These are phyloP conservation scores for Penicillium italicum DNA, from an alignment of 2,329 filamentous ascomycete species.

Conservation along the genomic window DNA sequence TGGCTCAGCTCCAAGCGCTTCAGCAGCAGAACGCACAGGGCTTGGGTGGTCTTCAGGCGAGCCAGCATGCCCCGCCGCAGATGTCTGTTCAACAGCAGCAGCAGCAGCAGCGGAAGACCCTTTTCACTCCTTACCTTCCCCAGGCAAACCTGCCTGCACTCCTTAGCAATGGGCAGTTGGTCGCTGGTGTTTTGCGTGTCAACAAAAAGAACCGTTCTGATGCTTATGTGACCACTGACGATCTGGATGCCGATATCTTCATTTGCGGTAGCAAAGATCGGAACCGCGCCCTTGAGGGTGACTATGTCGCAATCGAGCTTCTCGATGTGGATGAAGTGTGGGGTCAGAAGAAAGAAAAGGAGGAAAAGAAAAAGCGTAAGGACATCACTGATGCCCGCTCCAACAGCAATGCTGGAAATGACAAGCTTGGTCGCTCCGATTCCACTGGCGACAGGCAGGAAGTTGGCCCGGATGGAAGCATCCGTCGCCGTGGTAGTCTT, in stretches of 20 bases:
- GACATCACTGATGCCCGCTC: slow-evolving; percentile 90
- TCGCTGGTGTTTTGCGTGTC: slow-evolving; percentile 92
- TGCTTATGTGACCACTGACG: slow-evolving; percentile 91
- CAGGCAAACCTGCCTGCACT: slow-evolving; percentile 90
- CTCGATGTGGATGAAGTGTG: slow-evolving; percentile 98
- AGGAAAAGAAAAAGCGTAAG: slow-evolving; percentile 99
- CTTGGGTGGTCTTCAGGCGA: slow-evolving; percentile 63
- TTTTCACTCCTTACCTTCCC: slow-evolving; percentile 96
- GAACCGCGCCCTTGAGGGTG: slow-evolving; percentile 92
- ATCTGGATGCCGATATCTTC: slow-evolving; percentile 97
- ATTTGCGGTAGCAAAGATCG: slow-evolving; percentile 99
- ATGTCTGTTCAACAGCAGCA: slow-evolving; percentile 60
- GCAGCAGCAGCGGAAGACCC: slow-evolving; percentile 92
- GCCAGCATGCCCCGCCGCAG: slow-evolving; percentile 68
- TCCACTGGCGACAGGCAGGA: slow-evolving; percentile 62
- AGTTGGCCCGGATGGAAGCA: slow-evolving; percentile 69
- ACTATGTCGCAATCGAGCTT: slow-evolving; percentile 91
- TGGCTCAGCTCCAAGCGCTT: slow-evolving; percentile 86
- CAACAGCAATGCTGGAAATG: slow-evolving; percentile 68
- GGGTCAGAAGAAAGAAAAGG: slow-evolving; percentile 98
- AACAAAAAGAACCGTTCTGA: slow-evolving; percentile 99
- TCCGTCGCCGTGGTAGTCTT: slow-evolving; percentile 89
- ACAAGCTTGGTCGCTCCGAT: slow-evolving; percentile 57
- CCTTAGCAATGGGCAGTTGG: slow-evolving; percentile 85
- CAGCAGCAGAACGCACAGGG: slow-evolving; percentile 82